These are phyloP conservation scores for Fusarium tuaranense DNA, from an alignment of 2,329 filamentous ascomycete species.

Conservation along the genomic window DNA sequence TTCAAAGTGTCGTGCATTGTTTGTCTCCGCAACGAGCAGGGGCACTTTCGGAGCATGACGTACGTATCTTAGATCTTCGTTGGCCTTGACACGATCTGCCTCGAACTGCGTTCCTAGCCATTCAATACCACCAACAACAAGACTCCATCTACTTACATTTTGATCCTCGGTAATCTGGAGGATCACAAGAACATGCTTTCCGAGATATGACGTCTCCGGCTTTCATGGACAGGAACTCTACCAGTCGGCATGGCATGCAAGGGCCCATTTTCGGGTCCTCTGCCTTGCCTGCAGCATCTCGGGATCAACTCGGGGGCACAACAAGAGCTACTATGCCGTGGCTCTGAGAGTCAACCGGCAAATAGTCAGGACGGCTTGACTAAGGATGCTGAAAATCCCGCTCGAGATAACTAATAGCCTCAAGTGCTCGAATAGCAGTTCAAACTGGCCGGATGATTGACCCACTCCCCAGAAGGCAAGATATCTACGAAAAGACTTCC, in stretches of 20 bases:
- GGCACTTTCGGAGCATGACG: conserved; percentile 19
- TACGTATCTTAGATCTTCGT: conserved; percentile 13
- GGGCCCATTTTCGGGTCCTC: neutral
- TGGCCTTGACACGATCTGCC: conserved; percentile 8
- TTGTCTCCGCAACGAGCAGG: conserved; percentile 18
- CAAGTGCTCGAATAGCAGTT: neutral
- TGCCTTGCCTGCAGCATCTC: neutral
- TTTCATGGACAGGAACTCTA: neutral
- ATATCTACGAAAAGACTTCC: neutral
- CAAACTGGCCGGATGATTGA: neutral
- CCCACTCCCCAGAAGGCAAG: neutral
- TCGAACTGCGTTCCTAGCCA: conserved; percentile 7
- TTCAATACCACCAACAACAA: conserved; percentile 4
- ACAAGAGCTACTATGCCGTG: neutral
- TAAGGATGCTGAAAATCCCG: neutral
- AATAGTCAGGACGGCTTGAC: neutral
- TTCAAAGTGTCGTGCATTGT: conserved; percentile 18
- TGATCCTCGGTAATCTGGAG: conserved; percentile 11
- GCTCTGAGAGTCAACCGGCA: neutral
- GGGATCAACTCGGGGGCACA: neutral
- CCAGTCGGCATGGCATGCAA: conserved; percentile 1
- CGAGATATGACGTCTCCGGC: neutral
- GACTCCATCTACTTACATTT: neutral
- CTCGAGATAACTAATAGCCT: neutral
- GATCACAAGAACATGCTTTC: neutral